Percentiles rank a stretch among this genome's conserved stretches.
Conservation (phyloP, 2,329 filamentous ascomycete species). For the Microcyclospora tardicrescens region DNA sequence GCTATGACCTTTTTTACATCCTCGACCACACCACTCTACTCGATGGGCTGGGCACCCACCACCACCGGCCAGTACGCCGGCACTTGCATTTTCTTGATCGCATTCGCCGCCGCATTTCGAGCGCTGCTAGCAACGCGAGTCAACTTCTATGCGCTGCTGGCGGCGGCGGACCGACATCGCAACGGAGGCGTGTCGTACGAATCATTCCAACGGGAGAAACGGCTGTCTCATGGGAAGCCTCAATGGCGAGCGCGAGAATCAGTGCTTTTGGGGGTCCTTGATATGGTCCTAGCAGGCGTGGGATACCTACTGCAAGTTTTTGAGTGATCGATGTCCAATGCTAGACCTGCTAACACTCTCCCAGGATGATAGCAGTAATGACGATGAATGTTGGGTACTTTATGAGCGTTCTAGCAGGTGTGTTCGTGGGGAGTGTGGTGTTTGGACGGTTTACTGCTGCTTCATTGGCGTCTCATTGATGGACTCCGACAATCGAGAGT, state of each 20-base stretch:
- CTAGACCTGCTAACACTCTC: slow-evolving; percentile 4
- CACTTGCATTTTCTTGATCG: slow-evolving; percentile 78
- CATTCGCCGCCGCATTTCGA: slow-evolving; percentile 57
- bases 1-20: slow-evolving; percentile 50
- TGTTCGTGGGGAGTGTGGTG: slow-evolving; percentile 53
- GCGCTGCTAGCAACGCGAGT: slow-evolving; percentile 23
- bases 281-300: slow-evolving; percentile 57
- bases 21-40: slow-evolving; percentile 50
- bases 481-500: too few relatives aligned
- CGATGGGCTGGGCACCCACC: slow-evolving; percentile 57
- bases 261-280: slow-evolving; percentile 53
- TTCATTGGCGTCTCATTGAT: not conserved
- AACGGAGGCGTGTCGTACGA: slow-evolving; percentile 1
- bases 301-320: slow-evolving; percentile 68
- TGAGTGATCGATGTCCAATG: not conserved
- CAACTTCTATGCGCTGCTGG: slow-evolving; percentile 11
- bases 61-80: slow-evolving; percentile 61
- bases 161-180: slow-evolving; percentile 5
- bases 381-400: slow-evolving; percentile 78
- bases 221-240: slow-evolving; percentile 21
- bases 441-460: slow-evolving; percentile 14
- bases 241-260: slow-evolving; percentile 76
- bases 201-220: slow-evolving; percentile 1
- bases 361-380: slow-evolving; percentile 82
- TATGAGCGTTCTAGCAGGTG: slow-evolving; percentile 56